Evolutionary conservation across 2,329 filamentous ascomycete species (phyloP).

Genomic region (Aspergillus brasiliensis): DNA sequence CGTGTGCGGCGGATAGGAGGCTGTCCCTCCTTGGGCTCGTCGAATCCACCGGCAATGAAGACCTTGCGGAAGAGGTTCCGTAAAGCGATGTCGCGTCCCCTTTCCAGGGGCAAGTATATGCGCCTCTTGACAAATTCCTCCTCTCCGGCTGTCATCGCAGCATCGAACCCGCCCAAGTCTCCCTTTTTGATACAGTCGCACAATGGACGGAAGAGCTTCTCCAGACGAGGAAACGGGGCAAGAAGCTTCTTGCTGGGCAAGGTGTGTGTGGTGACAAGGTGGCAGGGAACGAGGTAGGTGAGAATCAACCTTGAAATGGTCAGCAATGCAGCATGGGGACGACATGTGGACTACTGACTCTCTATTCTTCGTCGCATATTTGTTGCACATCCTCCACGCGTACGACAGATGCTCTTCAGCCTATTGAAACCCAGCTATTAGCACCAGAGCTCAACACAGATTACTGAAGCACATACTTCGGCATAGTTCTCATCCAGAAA

Average conservation of each 20-base stretch:
- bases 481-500: slow-evolving; percentile 94
- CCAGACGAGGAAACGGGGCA: slow-evolving; percentile 72
- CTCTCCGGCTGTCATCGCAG: slow-evolving; percentile 77
- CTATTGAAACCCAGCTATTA: slow-evolving; percentile 42
- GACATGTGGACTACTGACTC: slow-evolving; percentile 60
- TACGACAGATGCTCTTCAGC: slow-evolving; percentile 78
- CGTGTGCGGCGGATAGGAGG: slow-evolving; percentile 67
- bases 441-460: background rate
- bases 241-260: slow-evolving; percentile 75
- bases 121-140: slow-evolving; percentile 90
- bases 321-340: slow-evolving; percentile 14
- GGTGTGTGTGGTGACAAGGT: slow-evolving; percentile 82
- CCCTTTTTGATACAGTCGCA: slow-evolving; percentile 77
- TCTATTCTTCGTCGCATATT: slow-evolving; percentile 70
- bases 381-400: slow-evolving; percentile 81
- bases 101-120: slow-evolving; percentile 92
- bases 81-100: slow-evolving; percentile 86
- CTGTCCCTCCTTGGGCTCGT: slow-evolving; percentile 71
- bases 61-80: slow-evolving; percentile 92
- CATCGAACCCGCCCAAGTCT: slow-evolving; percentile 80
- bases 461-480: slow-evolving; percentile 54
- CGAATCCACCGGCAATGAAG: slow-evolving; percentile 80
- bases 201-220: slow-evolving; percentile 76
- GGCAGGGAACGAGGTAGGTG: slow-evolving; percentile 92
- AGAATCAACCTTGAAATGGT: slow-evolving; percentile 70